Evolutionary conservation across 1,284 basidiomycete species (phyloP), one percentile per base, ranked within the genome.

Genomic region (Marasmius fiardii): DNA sequence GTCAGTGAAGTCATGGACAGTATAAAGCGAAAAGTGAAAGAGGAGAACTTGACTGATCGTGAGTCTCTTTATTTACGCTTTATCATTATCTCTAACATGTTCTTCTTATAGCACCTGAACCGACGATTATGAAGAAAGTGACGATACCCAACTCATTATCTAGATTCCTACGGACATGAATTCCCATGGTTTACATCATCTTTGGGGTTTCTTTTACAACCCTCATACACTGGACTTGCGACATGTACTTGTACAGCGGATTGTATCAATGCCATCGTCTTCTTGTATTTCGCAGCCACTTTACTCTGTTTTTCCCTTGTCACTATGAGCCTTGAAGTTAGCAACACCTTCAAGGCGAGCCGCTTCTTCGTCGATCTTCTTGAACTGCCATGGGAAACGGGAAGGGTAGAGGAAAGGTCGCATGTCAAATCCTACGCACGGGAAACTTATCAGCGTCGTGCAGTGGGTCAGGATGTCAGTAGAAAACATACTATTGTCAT

Each of bases 331-430:
- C 18, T 54, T 54, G 44, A 53, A 58, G n/a, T n/a, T n/a, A n/a
- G n/a, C n/a, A 54, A 66, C 65, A 65, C 95, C 90, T 1, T 90
- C 91, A 33, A 93, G 74, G 4, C 68, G 74, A 10, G 83, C 85
- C 7, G 90, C 93, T 3, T 93, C 76, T 56, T 87, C 85, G 65
- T 98, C 95, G 57, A 99, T 98, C 76, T 92, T 93, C 68, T 79
- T 85, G 74, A 98, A 99, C 69, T 99, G 97, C 86, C 93, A 98
- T 0, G 92, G 90, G 76, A 98, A 99, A 52, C 92, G 82, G 24
- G 90, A 86, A 5, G 94, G 93, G 71, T 98, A 99, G 52, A 99
- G 75, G 83, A 99, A 99, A 0, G 95, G 97, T 24, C 96, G 85
- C 39, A 98, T 71, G 70, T 99, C 96, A 67, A 96, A 99, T 61